A percentile compares a stretch with the other conserved stretches of the same genome.
Evolutionary conservation across 1,139 yeast species (phyloP).

Genomic region (Magnusiomyces ingens): DNA sequence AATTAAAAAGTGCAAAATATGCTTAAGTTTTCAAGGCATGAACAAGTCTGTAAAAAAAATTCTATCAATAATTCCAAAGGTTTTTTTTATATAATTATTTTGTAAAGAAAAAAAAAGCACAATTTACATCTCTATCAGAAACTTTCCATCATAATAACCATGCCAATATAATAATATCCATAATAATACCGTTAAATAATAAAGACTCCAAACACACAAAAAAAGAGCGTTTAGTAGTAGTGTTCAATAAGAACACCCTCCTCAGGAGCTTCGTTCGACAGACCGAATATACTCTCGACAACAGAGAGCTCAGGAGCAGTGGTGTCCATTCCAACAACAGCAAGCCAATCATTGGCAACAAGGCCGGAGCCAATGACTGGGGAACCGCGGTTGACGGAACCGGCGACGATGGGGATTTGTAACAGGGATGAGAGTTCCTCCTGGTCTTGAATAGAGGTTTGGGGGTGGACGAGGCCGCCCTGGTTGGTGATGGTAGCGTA

Average conservation of each 20-base stretch:
- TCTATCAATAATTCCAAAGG: no score
- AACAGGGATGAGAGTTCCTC: slow-evolving; percentile 92
- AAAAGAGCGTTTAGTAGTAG: slow-evolving; percentile 27
- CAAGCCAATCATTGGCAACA: slow-evolving; percentile 98
- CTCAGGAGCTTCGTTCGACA: slow-evolving; percentile 36
- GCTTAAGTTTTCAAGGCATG: no score
- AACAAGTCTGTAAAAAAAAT: no score
- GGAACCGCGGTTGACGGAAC: slow-evolving; percentile 97
- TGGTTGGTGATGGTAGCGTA: slow-evolving; percentile 93
- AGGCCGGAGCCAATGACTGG: slow-evolving; percentile 97
- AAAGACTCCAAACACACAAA: neutral
- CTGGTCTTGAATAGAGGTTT: slow-evolving; percentile 94
- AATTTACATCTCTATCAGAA: no score
- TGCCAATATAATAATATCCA: no score
- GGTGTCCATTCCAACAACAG: slow-evolving; percentile 94
- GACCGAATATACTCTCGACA: slow-evolving; percentile 80
- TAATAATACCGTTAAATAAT: no score
- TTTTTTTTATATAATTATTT: no score
- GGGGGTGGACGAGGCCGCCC: slow-evolving; percentile 98
- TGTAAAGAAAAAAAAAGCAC: no score
- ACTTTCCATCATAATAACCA: no score
- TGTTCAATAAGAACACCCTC: slow-evolving; percentile 37
- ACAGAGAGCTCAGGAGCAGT: slow-evolving; percentile 98
- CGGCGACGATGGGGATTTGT: slow-evolving; percentile 97
- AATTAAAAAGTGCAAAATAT: no score